Evolutionary conservation across 2,329 filamentous ascomycete species (phyloP).

Genomic region (Colletotrichum aenigma): DNA sequence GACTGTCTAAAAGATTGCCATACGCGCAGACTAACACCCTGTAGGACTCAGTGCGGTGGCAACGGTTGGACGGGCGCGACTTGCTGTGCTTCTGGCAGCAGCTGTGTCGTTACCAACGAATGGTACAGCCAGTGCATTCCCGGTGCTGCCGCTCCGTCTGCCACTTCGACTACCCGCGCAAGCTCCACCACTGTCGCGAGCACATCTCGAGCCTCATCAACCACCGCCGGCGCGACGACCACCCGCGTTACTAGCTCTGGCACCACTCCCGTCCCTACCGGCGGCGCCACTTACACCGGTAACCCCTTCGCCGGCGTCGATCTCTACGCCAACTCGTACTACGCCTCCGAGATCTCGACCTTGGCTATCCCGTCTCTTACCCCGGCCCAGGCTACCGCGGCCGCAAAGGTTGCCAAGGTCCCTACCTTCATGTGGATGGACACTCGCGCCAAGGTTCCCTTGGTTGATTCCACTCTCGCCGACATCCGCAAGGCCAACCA

Average conservation of each 20-base stretch:
- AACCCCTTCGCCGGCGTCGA: conserved; percentile 57
- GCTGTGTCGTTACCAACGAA: conserved; percentile 38
- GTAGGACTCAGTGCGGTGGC: conserved; percentile 48
- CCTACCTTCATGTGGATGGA: conserved; percentile 61
- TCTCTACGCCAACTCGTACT: conserved; percentile 59
- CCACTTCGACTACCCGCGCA: conserved; percentile 22
- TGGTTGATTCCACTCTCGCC: conserved; percentile 49
- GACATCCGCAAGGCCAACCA: conserved; percentile 43
- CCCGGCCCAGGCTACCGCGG: conserved; percentile 55
- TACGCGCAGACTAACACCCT: not conserved
- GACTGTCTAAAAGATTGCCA: not conserved
- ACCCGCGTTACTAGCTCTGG: conserved; percentile 24
- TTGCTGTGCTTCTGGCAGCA: conserved; percentile 45
- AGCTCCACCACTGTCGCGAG: conserved; percentile 24
- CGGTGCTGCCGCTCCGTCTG: conserved; percentile 20
- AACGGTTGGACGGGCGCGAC: conserved; percentile 46
- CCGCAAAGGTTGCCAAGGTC: conserved; percentile 55
- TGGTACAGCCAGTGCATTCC: conserved; percentile 44
- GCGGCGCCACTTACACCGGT: conserved; percentile 50
- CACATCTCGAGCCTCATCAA: conserved; percentile 44
- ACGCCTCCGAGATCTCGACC: conserved; percentile 57
- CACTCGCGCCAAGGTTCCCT: conserved; percentile 50
- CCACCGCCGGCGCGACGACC: conserved; percentile 19
- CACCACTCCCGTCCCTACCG: conserved; percentile 30
- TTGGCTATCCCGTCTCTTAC: conserved; percentile 67